Evolutionary conservation across 2,329 filamentous ascomycete species (phyloP).

Genomic region (Coniochaeta hoffmannii): DNA sequence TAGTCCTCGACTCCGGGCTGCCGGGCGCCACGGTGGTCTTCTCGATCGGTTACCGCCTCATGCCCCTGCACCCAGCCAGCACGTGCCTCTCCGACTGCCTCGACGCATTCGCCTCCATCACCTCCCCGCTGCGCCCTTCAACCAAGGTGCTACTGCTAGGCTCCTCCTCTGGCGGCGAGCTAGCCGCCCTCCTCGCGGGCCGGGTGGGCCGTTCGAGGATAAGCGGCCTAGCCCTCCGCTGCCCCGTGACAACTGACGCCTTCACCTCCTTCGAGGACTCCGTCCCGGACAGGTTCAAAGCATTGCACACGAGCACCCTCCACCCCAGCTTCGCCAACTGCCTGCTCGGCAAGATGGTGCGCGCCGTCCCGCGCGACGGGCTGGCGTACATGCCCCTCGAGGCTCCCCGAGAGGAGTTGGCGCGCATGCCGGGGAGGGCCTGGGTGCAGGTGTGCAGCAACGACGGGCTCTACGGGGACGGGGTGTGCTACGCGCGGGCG

Average conservation of each 20-base stretch:
- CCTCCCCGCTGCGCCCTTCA: constrained; percentile 2
- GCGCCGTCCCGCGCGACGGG: constrained; percentile 29
- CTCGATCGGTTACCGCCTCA: constrained; percentile 38
- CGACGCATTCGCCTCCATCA: constrained; percentile 24
- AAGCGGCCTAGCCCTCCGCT: constrained; percentile 35
- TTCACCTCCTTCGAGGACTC: constrained; percentile 24
- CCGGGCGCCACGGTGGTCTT: constrained; percentile 25
- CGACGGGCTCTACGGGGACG: constrained; percentile 43
- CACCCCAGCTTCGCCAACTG: constrained; percentile 27
- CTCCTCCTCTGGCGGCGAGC: constrained; percentile 40
- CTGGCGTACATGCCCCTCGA: constrained; percentile 34
- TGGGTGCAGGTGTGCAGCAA: constrained; percentile 45
- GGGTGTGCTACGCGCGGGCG: constrained; percentile 38
- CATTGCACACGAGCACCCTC: constrained; percentile 31
- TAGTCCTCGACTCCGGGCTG: constrained; percentile 22
- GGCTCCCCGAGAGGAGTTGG: constrained; percentile 19
- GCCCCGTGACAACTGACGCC: constrained; percentile 39
- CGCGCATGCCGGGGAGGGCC: constrained; percentile 28
- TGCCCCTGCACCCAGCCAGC: constrained; percentile 29
- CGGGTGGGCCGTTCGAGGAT: constrained; percentile 11
- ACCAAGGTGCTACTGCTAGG: constrained; percentile 29
- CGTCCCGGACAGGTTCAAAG: constrained; percentile 26
- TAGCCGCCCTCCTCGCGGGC: constrained; percentile 31
- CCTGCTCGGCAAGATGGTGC: constrained; percentile 23
- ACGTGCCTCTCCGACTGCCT: constrained; percentile 34